A percentile compares a stretch with the other conserved stretches of the same genome.
These are phyloP conservation scores for Vigna trinervia DNA, from an alignment of 306 rosid genomes.

Conservation along the genomic window DNA sequence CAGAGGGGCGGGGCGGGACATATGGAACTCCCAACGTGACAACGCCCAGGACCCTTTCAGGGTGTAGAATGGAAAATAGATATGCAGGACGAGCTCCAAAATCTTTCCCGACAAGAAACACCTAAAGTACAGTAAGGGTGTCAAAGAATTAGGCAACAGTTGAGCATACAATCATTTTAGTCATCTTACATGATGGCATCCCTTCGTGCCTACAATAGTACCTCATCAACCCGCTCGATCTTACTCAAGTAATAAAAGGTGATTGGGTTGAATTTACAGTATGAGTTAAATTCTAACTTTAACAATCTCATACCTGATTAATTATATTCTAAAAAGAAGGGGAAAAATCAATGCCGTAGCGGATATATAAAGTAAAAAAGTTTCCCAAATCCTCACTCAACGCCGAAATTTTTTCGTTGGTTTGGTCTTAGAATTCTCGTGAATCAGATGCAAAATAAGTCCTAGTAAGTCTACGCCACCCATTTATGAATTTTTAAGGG, in stretches of 20 bases:
- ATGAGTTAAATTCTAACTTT: neutral
- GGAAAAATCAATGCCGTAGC: neutral
- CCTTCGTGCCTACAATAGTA: too few species aligned
- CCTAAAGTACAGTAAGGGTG: conserved; percentile 44
- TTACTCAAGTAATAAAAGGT: too few species aligned
- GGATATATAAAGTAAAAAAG: neutral
- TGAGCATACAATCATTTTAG: neutral
- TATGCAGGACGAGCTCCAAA: conserved; percentile 69
- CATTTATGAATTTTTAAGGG: too few species aligned
- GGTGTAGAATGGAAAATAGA: conserved; percentile 61
- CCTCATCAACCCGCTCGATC: too few species aligned
- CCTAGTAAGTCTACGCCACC: neutral
- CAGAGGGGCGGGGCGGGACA: conserved; percentile 52
- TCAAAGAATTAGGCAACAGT: neutral
- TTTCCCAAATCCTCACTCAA: neutral
- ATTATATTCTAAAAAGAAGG: neutral
- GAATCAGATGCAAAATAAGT: neutral
- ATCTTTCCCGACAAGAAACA: conserved; percentile 78
- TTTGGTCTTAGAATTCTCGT: neutral
- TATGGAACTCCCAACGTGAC: conserved; percentile 72
- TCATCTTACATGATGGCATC: conserved; percentile 32
- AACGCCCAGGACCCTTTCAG: conserved; percentile 77
- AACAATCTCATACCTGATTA: neutral
- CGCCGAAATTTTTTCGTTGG: neutral
- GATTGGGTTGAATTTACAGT: neutral